Conservation (phyloP, 805 yeast species). For the Yamadazyma takamatsuzukensis region DNA sequence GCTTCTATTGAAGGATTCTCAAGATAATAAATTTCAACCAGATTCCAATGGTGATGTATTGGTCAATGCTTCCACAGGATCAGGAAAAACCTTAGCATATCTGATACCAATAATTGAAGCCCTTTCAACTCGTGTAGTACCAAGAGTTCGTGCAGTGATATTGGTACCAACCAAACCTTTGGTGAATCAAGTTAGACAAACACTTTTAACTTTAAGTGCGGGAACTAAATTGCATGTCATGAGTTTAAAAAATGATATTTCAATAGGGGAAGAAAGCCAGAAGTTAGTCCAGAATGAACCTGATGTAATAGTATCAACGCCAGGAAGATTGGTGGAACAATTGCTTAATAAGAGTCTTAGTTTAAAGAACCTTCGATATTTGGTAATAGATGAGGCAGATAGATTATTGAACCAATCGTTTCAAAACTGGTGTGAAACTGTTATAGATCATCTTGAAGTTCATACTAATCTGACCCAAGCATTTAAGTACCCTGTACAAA, state of each 20-base stretch:
- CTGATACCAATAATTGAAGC: slow-evolving; percentile 77
- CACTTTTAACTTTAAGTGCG: slow-evolving; percentile 53
- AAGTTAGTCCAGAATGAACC: slow-evolving; percentile 49
- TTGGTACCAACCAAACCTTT: slow-evolving; percentile 90
- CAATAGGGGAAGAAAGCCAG: slow-evolving; percentile 59
- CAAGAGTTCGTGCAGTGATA: slow-evolving; percentile 69
- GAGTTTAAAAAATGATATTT: slow-evolving; percentile 51
- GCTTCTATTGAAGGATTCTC: slow-evolving; percentile 43
- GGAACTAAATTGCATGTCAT: slow-evolving; percentile 68
- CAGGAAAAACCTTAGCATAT: slow-evolving; percentile 93
- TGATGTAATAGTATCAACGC: slow-evolving; percentile 68
- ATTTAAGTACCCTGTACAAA: slow-evolving; percentile 43
- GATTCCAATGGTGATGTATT: slow-evolving; percentile 69
- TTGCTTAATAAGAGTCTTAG: slow-evolving; percentile 39
- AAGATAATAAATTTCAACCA: slow-evolving; percentile 40
- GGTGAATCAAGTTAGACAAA: slow-evolving; percentile 73
- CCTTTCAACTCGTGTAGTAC: slow-evolving; percentile 60
- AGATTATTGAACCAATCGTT: slow-evolving; percentile 80
- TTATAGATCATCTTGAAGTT: slow-evolving; percentile 37
- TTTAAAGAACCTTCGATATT: slow-evolving; percentile 52
- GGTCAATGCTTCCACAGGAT: slow-evolving; percentile 93
- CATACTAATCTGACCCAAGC: slow-evolving; percentile 3
- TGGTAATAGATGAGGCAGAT: slow-evolving; percentile 82
- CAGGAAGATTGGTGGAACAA: slow-evolving; percentile 83
- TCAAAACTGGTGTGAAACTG: slow-evolving; percentile 82